Evolutionary conservation across 2,329 filamentous ascomycete genomes (phyloP), one percentile per base, ranked within the genome.

Genomic region (Arthrinium puccinioides): DNA sequence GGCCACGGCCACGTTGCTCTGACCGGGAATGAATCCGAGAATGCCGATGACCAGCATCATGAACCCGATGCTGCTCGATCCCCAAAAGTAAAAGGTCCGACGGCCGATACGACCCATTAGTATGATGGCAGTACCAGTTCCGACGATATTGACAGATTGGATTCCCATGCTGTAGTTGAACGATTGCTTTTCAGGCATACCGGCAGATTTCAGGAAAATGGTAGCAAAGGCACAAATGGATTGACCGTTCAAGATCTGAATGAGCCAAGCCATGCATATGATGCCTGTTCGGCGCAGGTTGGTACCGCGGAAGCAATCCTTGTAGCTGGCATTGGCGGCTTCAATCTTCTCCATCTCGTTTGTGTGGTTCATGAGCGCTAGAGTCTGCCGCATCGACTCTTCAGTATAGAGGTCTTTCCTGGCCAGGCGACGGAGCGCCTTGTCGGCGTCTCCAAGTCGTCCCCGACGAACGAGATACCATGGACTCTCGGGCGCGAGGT

Each of bases 141-240:
- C 69, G 2, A 69, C 55, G 53, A 74, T 72, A 23, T 70, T 73
- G 30, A 76, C 65, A 4, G 60, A 60, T 47, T 31, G 6, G 32
- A 69, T 66, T 1, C 67, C 74, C 42, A 79, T 64, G 9, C 72
- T 67, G 49, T 79, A 74, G 39, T 70, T 61, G 42, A 76, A 79
- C 0, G 75, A 64, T 18, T 67, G 62, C 10, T 59, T 56, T 2
- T 65, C 59, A 0, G 56, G 48, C 21, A 80, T 53, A 2, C 76
- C 76, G 3, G 74, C 75, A 47, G 75, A 70, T 44, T 73, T 60
- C 48, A 79, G 76, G 52, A 72, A 72, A 49, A 78, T 78, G 3
- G 74, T 81, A 1, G 74, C 77, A 44, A 80, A 84, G 38, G 74
- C 73, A 30, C 78, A 76, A 44, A 83, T 72, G 13, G 78, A 76